A percentile compares a stretch with the other conserved stretches of the same genome.
Conservation (phyloP, 169 alveolate species). For the Plasmodium sp. region DNA sequence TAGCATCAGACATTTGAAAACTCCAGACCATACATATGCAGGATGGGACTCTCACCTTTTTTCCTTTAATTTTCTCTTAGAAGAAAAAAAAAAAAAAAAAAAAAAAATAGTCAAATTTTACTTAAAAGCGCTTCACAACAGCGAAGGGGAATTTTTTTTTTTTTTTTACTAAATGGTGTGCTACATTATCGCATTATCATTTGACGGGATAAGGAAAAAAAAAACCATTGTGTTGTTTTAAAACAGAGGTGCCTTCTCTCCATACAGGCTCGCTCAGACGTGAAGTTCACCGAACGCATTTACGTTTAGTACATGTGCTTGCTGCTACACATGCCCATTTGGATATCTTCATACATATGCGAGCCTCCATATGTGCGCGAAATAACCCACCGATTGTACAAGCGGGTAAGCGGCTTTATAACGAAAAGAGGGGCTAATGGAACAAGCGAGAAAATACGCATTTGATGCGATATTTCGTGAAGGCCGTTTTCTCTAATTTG, state of each 20-base stretch:
- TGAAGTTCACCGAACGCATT: neutral
- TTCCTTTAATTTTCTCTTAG: neutral
- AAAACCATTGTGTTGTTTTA: neutral
- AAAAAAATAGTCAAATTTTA: neutral
- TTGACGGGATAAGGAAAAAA: neutral
- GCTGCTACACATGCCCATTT: neutral
- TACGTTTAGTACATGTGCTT: neutral
- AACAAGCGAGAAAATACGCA: neutral
- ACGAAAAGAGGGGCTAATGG: neutral
- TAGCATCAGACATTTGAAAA: neutral
- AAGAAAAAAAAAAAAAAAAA: neutral
- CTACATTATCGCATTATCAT: neutral
- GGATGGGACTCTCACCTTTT: neutral
- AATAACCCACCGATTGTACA: neutral
- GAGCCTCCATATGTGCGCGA: neutral
- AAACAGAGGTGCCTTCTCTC: neutral
- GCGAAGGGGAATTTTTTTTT: neutral
- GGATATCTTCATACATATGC: neutral
- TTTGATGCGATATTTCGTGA: neutral
- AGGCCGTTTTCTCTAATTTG: neutral
- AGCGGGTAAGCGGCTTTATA: neutral
- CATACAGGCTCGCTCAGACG: neutral
- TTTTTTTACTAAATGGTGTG: neutral
- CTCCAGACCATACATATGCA: neutral
- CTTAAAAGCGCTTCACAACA: neutral